Base-by-base conservation (phyloP, 2,329 filamentous ascomycete genomes). In the Colletotrichum euphorbiae region DNA sequence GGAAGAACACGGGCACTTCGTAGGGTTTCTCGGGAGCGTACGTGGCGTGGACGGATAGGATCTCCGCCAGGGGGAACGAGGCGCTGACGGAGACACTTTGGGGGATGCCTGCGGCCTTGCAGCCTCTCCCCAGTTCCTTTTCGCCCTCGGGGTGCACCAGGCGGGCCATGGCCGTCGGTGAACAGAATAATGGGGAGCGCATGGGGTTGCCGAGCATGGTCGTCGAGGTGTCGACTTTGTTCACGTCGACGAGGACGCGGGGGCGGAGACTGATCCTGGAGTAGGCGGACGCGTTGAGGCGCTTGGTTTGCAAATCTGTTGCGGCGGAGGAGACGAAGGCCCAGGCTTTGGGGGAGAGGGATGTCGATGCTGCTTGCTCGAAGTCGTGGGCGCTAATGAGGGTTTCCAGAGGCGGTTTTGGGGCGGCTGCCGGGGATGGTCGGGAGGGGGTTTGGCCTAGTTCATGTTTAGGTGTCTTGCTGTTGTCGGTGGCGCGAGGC, bases 251-350 rank as follows among this genome's bases (percentile, higher is more conserved):
- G 60, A 90, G 77, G 31, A 89, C 82, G 19, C 87, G 82, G 0
- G 88, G 89, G 0, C 89, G 85, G 5, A 91, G 82, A 75, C 82
- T 82, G 70, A 91, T 89, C 28, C 82, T 77, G 45, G 82, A 78
- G 72, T 89, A 89, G 69, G 83, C 80, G 0, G 82, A 80, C 24
- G 79, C 82, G 75, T 91, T 92, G 56, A 83, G 82, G 56, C 70
- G 71, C 54, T 89, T 86, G 42, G 90, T 87, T 72, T 84, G 83
- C n/a, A 81, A 76, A 73, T 85, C 90, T 6, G 88, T 91, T 11
- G 89, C 87, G 2, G 89, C 90, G 8, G 88, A 90, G 19, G 87
- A 90, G 74, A 89, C 87, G 73, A 91, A 92, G 0, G 89, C 90
- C 87, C 88, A 91, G n/a, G 89, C 86, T 73, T 92, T 91, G 21